These are phyloP conservation scores for Apiospora hydei DNA, from an alignment of 2,329 filamentous ascomycete genomes.

Conservation along the genomic window DNA sequence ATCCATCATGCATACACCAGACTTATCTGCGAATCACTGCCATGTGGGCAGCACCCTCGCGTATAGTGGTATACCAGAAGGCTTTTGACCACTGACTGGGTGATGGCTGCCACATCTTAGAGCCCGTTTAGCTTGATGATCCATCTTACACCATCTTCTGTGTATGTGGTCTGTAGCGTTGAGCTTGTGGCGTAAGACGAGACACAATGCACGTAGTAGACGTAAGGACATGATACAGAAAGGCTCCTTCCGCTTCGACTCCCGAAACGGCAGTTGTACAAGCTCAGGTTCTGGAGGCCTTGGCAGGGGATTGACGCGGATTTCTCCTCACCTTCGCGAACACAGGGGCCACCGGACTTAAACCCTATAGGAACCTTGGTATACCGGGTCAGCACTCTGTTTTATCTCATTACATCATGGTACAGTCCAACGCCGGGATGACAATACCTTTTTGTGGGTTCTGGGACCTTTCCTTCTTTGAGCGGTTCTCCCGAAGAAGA, in stretches of 20 bases:
- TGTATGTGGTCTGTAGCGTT: background rate
- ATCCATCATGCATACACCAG: background rate
- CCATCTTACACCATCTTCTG: background rate
- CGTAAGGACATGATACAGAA: background rate
- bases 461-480: background rate
- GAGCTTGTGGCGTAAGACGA: background rate
- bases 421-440: background rate
- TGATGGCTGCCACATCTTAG: background rate
- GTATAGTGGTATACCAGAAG: too few relatives aligned
- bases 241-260: background rate
- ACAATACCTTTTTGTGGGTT: background rate
- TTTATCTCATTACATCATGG: background rate
- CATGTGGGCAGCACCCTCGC: background rate
- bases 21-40: constrained; percentile 6
- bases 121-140: background rate
- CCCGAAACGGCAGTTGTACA: constrained; percentile 2
- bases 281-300: background rate
- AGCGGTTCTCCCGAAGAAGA: background rate
- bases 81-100: background rate
- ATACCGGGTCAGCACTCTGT: background rate
- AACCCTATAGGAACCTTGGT: background rate
- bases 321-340: background rate
- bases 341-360: background rate
- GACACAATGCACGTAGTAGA: background rate
- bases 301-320: background rate